These are phyloP conservation scores for Thielaviopsis punctulata DNA, from an alignment of 2,329 filamentous ascomycete genomes.

Conservation along the genomic window DNA sequence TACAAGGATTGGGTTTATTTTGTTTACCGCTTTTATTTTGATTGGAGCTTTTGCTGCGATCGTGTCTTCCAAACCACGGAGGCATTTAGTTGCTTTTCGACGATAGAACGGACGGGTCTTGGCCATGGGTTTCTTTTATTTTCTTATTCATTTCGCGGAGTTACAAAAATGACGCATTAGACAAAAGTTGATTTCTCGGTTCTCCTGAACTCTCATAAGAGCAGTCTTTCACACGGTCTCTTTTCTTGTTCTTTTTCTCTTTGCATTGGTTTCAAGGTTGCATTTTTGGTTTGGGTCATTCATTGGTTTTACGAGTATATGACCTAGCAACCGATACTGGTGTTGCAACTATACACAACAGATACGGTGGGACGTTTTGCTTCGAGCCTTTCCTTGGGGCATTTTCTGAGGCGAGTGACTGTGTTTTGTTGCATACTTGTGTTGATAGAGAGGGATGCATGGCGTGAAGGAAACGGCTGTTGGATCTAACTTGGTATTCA, in stretches of 20 bases:
- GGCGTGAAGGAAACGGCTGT: too few species aligned
- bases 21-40: constrained; percentile 5
- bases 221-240: constrained; percentile 7
- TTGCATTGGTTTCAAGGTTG: neutral
- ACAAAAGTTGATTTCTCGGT: constrained; percentile 51
- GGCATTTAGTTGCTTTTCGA: constrained; percentile 21
- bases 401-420: too few species aligned
- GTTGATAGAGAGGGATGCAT: too few species aligned
- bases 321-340: too few species aligned
- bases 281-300: neutral
- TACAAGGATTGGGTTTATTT: constrained; percentile 1
- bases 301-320: neutral
- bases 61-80: constrained; percentile 20
- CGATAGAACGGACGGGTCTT: constrained; percentile 23
- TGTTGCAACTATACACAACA: too few species aligned
- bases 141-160: constrained; percentile 10
- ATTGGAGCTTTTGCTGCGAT: constrained; percentile 12
- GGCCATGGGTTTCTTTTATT: constrained; percentile 16
- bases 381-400: too few species aligned
- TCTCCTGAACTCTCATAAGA: constrained; percentile 19
- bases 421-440: too few species aligned
- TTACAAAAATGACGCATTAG: constrained; percentile 26
- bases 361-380: too few species aligned
- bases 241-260: constrained; percentile 8
- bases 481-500: too few species aligned